phyloP scores from a whole-genome alignment of 768 basidiomycete species.

The Sporobolomyces pararoseus region DNA sequence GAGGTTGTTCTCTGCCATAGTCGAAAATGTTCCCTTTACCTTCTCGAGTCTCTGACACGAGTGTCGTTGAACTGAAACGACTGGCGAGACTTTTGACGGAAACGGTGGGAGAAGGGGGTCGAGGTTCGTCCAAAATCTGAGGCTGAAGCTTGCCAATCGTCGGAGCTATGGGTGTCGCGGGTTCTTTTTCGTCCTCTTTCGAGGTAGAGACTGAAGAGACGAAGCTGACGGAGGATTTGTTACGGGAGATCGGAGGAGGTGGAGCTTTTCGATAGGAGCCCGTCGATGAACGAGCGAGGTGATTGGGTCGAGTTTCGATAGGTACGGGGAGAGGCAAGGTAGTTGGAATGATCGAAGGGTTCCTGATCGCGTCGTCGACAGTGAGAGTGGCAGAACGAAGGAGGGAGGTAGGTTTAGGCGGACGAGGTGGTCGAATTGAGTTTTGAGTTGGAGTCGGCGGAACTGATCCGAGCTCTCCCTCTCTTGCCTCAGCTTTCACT shows the following conservation, averaged over 20 bases:
- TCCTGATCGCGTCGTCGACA: background rate
- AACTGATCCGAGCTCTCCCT: background rate
- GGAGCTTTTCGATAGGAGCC: conserved; percentile 19
- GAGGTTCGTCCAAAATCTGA: background rate
- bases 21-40: background rate
- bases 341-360: background rate
- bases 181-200: background rate
- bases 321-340: background rate
- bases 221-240: conserved; percentile 11
- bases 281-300: conserved; percentile 6
- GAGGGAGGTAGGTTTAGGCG: background rate
- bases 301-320: background rate
- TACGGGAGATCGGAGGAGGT: conserved; percentile 15
- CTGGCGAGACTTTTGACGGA: conserved; percentile 26
- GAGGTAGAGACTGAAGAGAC: background rate
- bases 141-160: background rate
- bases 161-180: background rate
- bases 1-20: background rate
- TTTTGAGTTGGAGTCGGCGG: conserved; percentile 1
- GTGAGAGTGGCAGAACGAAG: background rate
- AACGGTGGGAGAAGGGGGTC: background rate
- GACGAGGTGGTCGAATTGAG: conserved; percentile 2
- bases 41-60: background rate
- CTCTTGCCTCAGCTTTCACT: background rate
- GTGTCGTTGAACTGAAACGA: conserved; percentile 16